These are phyloP conservation scores for Salix koriyanagi DNA, from an alignment of 345 rosid genomes.

Conservation along the genomic window DNA sequence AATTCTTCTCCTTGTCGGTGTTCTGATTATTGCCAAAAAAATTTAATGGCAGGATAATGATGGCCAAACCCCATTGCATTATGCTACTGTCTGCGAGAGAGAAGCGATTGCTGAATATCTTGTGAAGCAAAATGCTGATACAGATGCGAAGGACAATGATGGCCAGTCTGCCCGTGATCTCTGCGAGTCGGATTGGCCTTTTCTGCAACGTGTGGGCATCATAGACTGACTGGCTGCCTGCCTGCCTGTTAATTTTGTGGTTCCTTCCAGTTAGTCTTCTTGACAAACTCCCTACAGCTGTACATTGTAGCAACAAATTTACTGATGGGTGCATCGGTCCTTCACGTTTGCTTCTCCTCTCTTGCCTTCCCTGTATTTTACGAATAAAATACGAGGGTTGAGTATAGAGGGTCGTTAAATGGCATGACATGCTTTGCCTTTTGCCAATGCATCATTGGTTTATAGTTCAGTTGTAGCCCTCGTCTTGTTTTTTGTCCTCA, in stretches of 20 bases:
- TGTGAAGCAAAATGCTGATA: constrained; percentile 71
- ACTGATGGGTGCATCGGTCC: not conserved
- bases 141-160: constrained; percentile 54
- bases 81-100: constrained; percentile 86
- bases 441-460: not conserved
- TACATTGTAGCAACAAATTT: constrained; percentile 17
- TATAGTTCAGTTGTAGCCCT: not conserved
- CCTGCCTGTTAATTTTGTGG: not conserved
- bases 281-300: constrained; percentile 27
- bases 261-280: constrained; percentile 4
- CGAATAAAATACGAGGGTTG: not conserved
- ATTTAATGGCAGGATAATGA: constrained; percentile 63
- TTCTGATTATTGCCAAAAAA: not conserved
- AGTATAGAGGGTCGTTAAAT: not conserved
- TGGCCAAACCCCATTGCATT: constrained; percentile 92
- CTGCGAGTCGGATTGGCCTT: constrained; percentile 68
- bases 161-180: constrained; percentile 64
- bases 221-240: constrained; percentile 5
- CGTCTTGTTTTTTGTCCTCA: not conserved
- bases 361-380: not conserved
- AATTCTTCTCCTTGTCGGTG: not conserved
- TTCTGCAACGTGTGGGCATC: constrained; percentile 30
- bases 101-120: constrained; percentile 70
- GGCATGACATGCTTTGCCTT: not conserved
- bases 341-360: not conserved